phyloP scores from a whole-genome alignment of 306 rosid genomes.

The Pyrus bretschneideri region DNA sequence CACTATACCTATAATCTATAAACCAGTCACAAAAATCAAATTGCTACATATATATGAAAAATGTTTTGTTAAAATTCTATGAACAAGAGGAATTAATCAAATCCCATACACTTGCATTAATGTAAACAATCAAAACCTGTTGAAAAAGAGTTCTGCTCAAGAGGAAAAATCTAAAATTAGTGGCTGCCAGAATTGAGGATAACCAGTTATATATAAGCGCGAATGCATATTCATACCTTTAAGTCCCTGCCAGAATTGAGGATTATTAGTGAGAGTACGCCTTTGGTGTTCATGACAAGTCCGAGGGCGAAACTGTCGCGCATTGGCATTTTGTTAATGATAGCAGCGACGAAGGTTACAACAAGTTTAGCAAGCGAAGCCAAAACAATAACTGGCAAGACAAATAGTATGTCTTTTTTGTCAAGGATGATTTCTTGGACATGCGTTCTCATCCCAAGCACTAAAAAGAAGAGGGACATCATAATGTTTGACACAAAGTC shows the following conservation, averaged over 20 bases:
- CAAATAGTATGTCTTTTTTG: background rate
- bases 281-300: slow-evolving; percentile 28
- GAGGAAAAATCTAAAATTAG: too few relatives aligned
- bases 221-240: background rate
- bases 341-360: slow-evolving; percentile 12
- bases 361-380: slow-evolving; percentile 7
- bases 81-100: too few relatives aligned
- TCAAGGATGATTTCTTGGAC: background rate
- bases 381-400: background rate
- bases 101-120: too few relatives aligned
- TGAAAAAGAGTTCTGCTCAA: too few relatives aligned
- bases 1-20: too few relatives aligned
- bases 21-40: too few relatives aligned
- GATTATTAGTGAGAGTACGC: slow-evolving; percentile 13
- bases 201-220: too few relatives aligned
- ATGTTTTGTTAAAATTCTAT: too few relatives aligned
- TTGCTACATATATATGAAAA: too few relatives aligned
- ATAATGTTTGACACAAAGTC: slow-evolving; percentile 20
- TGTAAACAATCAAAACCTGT: too few relatives aligned
- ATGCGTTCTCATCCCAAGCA: slow-evolving; percentile 14
- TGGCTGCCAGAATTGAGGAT: background rate
- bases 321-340: slow-evolving; percentile 5
- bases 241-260: slow-evolving; percentile 12
- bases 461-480: slow-evolving; percentile 25
- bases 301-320: slow-evolving; percentile 23